Conservation (phyloP, 2,329 filamentous ascomycete genomes). For the Phialemoniopsis sp. region DNA sequence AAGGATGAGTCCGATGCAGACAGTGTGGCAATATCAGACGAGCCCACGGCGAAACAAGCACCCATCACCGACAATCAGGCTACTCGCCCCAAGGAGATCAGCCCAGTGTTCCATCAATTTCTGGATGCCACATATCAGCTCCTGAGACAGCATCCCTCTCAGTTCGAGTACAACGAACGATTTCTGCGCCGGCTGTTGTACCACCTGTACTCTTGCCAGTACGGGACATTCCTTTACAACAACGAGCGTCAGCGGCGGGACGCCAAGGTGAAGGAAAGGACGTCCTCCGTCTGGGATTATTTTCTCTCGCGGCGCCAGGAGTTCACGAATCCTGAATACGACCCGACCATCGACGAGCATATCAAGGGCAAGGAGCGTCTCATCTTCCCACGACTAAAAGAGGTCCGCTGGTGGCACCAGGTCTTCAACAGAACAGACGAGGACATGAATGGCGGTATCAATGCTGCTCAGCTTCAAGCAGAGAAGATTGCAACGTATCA, state of each 20-base stretch:
- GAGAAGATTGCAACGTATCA: conserved; percentile 25
- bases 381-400: conserved; percentile 70
- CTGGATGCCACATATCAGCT: conserved; percentile 91
- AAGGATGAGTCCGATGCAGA: conserved; percentile 59
- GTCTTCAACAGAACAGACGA: conserved; percentile 80
- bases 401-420: conserved; percentile 93
- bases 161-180: conserved; percentile 95
- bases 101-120: conserved; percentile 96
- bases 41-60: conserved; percentile 26
- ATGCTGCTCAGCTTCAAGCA: conserved; percentile 49
- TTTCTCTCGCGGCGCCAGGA: conserved; percentile 78
- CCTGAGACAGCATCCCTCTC: conserved; percentile 75
- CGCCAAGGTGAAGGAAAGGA: conserved; percentile 62
- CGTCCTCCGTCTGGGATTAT: conserved; percentile 92
- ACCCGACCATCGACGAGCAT: conserved; percentile 71
- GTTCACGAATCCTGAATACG: conserved; percentile 80
- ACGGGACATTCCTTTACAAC: conserved; percentile 94
- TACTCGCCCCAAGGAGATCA: conserved; percentile 85
- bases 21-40: conserved; percentile 44
- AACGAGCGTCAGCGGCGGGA: conserved; percentile 84
- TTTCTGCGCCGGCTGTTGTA: conserved; percentile 88
- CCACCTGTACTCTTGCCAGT: conserved; percentile 93
- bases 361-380: conserved; percentile 76
- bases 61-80: conserved; percentile 51
- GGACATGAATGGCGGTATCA: conserved; percentile 80